Evolutionary conservation across 2,329 filamentous ascomycete species (phyloP).

Genomic region (Epichloe glyceriae): DNA sequence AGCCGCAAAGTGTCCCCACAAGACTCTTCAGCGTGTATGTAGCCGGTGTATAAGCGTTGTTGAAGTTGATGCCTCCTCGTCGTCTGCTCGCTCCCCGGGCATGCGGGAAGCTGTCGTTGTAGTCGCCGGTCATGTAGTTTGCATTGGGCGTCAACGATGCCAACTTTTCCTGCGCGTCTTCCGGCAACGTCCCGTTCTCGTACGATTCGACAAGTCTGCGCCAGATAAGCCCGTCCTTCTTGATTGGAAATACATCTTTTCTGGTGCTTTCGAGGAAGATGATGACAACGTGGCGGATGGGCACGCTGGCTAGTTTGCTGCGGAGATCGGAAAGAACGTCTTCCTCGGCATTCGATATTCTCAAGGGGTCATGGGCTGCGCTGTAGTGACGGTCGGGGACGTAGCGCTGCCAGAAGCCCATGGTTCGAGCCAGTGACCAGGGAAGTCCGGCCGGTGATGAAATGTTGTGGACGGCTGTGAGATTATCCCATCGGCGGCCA

Average conservation of each 20-base stretch:
- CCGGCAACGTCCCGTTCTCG: slow-evolving; percentile 19
- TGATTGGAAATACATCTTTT: slow-evolving; percentile 31
- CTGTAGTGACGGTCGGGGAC: slow-evolving; percentile 15
- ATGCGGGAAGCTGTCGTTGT: slow-evolving; percentile 21
- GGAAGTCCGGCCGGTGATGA: slow-evolving; percentile 16
- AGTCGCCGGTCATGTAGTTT: slow-evolving; percentile 22
- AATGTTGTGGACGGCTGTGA: slow-evolving; percentile 14
- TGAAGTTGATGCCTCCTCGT: slow-evolving; percentile 27
- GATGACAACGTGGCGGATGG: slow-evolving; percentile 30
- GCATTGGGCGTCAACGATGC: slow-evolving; percentile 19
- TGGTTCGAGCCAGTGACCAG: slow-evolving; percentile 6
- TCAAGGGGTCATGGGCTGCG: slow-evolving; percentile 24
- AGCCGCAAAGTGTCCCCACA: slow-evolving; percentile 27
- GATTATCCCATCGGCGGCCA: slow-evolving; percentile 15
- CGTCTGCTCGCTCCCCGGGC: slow-evolving; percentile 5
- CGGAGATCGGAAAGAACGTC: slow-evolving; percentile 16
- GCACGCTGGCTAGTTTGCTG: slow-evolving; percentile 15
- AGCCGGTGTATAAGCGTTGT: slow-evolving; percentile 26
- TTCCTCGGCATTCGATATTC: slow-evolving; percentile 26
- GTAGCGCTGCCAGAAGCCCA: slow-evolving; percentile 20
- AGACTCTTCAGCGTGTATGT: slow-evolving; percentile 33
- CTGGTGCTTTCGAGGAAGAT: slow-evolving; percentile 32
- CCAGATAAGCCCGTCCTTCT: slow-evolving; percentile 26
- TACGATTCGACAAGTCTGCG: slow-evolving; percentile 21
- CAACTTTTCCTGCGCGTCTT: slow-evolving; percentile 16